These are phyloP conservation scores for Balamuthia mandrillaris DNA, from an alignment of 208 protist species.

Conservation along the genomic window DNA sequence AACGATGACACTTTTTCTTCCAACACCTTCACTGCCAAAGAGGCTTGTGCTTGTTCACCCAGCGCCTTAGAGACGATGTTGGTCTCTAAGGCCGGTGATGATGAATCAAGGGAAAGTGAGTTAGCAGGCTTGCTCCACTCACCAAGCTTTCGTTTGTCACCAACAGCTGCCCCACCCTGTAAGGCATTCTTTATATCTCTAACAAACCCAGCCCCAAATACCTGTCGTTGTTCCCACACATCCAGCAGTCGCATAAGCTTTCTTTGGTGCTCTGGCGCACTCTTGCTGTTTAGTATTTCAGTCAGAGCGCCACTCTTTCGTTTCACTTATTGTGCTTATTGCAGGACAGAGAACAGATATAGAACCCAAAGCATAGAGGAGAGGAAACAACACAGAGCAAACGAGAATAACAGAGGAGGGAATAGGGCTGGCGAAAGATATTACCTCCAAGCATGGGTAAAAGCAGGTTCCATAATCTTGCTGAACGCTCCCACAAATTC, in stretches of 20 bases:
- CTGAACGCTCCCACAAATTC: conserved; percentile 58
- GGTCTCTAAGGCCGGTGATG: too few species aligned
- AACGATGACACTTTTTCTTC: too few species aligned
- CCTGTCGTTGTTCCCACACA: not conserved
- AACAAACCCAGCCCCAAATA: not conserved
- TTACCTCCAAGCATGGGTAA: not conserved
- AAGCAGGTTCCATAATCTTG: not conserved
- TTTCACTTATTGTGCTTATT: not conserved
- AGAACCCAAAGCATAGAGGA: not conserved
- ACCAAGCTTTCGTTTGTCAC: too few species aligned
- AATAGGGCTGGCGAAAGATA: not conserved
- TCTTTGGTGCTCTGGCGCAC: not conserved
- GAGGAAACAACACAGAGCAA: too few species aligned
- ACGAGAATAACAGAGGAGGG: not conserved
- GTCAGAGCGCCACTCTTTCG: not conserved
- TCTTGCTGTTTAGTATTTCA: not conserved
- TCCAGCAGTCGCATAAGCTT: not conserved
- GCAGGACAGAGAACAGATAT: not conserved
- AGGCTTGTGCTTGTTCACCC: too few species aligned
- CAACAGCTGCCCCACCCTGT: too few species aligned
- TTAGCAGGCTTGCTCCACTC: too few species aligned
- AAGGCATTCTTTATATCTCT: not conserved
- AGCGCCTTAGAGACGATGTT: too few species aligned
- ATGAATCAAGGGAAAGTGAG: too few species aligned
- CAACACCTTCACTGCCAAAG: too few species aligned